Evolutionary conservation across 1,284 basidiomycete species (phyloP), one percentile per base, ranked within the genome.

Genomic region (Apiotrichum gracile): DNA sequence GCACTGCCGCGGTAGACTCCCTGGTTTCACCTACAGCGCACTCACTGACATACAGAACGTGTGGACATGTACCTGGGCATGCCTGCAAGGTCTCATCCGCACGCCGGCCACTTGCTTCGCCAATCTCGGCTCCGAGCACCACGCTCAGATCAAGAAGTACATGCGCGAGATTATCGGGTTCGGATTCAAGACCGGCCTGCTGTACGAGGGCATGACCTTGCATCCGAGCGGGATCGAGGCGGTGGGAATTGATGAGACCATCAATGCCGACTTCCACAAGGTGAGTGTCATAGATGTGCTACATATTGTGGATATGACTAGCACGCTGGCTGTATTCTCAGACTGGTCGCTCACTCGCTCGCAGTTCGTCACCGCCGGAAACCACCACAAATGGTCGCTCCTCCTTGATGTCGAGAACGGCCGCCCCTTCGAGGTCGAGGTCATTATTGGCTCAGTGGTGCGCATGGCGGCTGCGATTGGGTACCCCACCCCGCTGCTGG

Each of bases 381-480:
- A 22, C 33, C 31, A 38, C 17, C 73, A 75, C 62, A 70, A 68
- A 55, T 71, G 70, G 62, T 66, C 63, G 4, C 56, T 74, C 31
- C 57, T 70, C 45, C 57, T 73, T 22, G 73, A 74, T 51, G 59
- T 73, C 21, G 70, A 72, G 52, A 59, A 66, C 39, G 65, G 65
- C 14, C 61, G 70, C 22, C 73, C 73, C n/a, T 64, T 75, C 58
- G 73, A 75, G 55, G 66, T 73, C 21, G 73, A 75, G 54, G 70
- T 70, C 21, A 72, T 73, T 25, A 58, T 66, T 3, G 71, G 73
- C 1, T 56, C 62, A 2, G 70, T 75, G 1, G 56, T 73, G 24
- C 47, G 57, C n/a, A 57, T 74, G n/a, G 73, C 68, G 0, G 40
- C 60, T 19, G 50, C 62, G 41, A 46, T 62, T 43, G 57, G 55